Base-by-base conservation (phyloP, 2,329 filamentous ascomycete genomes). In the Chrysoporthe deuterocubensis region DNA sequence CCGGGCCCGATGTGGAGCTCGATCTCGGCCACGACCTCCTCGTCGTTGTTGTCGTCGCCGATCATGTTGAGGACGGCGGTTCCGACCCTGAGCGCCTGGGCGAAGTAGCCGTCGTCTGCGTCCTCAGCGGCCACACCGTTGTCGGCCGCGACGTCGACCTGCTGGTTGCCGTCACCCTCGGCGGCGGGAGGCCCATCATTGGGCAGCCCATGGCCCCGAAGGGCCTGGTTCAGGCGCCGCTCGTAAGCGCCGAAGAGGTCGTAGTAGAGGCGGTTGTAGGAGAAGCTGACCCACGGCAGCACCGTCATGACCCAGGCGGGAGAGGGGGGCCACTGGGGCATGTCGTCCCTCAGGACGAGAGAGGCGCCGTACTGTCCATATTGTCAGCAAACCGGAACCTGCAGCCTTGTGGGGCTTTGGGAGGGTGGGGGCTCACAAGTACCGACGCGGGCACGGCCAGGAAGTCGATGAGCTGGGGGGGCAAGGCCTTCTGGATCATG, bases 311-410 rank as follows among this genome's bases (percentile, higher is more conserved):
- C 83, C 68, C 85, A 82, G 50, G 81, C 79, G 0, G 85, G 82
- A 0, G 85, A 83, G 0, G 85, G 85, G 0, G 86, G 86, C 86
- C 86, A 88, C 16, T 75, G 73, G 26, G 84, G 76, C 60, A 83
- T 78, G n/a, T 81, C 74, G 52, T 84, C 78, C 56, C 81, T 78
- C 64, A 82, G 78, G 46, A 83, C 73, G 37, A 84, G 80, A 44
- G 81, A 79, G 13, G 81, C 78, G 62, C 81, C 82, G 66, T 84
- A 87, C 85, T 87, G 64, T 46, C 65, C 5, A 46, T 37, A 42
- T 14, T 18, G 66, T 69, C 40, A 71, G 66, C n/a, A 16, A n/a
- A 57, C 26, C 21, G 18, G 37, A 21, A 13, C 2, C 48, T 26
- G 26, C 26, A 26, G 26, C 26, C 26, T 26, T 2, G 26, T 26